phyloP scores from a whole-genome alignment of 768 basidiomycete species.

The Xerocomellus amylosporus region DNA sequence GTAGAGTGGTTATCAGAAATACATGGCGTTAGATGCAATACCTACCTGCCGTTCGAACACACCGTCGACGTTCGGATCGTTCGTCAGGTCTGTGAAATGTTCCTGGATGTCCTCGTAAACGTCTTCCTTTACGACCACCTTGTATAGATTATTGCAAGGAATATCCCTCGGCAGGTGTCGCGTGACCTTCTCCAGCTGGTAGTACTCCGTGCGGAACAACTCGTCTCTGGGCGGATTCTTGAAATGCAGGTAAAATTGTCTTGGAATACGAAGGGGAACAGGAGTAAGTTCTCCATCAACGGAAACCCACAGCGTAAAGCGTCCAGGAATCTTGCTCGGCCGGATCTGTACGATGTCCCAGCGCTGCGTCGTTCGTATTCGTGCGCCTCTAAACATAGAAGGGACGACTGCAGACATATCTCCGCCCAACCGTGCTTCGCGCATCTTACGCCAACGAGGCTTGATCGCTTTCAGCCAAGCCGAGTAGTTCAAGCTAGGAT shows the following conservation, averaged over 20 bases:
- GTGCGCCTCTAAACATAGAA: conserved; percentile 68
- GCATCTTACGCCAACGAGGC: conserved; percentile 68
- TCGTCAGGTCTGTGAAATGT: conserved; percentile 89
- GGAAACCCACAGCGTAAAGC: conserved; percentile 86
- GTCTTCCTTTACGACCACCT: conserved; percentile 78
- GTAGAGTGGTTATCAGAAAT: neutral
- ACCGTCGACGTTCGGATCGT: conserved; percentile 92
- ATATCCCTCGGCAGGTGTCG: conserved; percentile 78
- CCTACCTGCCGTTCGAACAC: conserved; percentile 90
- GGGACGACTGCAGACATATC: conserved; percentile 50
- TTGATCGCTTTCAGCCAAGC: conserved; percentile 78
- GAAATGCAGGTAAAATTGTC: conserved; percentile 92
- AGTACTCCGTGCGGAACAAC: conserved; percentile 66
- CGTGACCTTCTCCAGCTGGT: conserved; percentile 68
- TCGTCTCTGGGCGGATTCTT: conserved; percentile 64
- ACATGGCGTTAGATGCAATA: neutral
- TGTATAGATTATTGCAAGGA: conserved; percentile 77
- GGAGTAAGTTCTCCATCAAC: conserved; percentile 77
- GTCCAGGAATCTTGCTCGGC: conserved; percentile 69
- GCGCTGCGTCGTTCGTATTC: conserved; percentile 56
- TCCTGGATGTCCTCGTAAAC: conserved; percentile 81
- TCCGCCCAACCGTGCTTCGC: conserved; percentile 45
- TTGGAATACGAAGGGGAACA: conserved; percentile 79
- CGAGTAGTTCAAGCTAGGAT: conserved; percentile 63
- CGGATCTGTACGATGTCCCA: conserved; percentile 97